phyloP scores from a whole-genome alignment of 2,329 filamentous ascomycete species.

The Diplodia sapinea region DNA sequence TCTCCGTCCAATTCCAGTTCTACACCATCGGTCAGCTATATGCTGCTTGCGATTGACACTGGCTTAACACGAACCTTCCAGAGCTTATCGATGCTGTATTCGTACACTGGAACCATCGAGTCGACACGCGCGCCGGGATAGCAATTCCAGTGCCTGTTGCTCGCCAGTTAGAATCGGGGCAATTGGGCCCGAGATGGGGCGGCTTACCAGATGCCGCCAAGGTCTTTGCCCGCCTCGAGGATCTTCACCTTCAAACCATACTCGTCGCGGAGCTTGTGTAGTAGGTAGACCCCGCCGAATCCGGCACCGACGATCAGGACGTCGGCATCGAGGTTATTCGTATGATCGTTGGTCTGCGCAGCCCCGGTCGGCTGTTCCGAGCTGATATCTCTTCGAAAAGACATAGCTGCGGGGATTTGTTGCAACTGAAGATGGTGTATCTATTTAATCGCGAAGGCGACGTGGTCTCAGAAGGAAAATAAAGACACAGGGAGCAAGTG shows the following conservation, averaged over 20 bases:
- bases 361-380: not conserved
- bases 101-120: slow-evolving; percentile 55
- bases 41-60: not conserved
- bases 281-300: slow-evolving; percentile 51
- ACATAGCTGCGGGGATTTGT: not conserved
- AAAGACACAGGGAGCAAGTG: too few species aligned
- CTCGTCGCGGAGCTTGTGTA: slow-evolving; percentile 50
- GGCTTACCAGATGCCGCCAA: slow-evolving; percentile 49
- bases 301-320: slow-evolving; percentile 50
- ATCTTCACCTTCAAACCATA: slow-evolving; percentile 50
- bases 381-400: slow-evolving; percentile 17
- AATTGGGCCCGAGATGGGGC: not conserved
- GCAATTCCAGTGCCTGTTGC: slow-evolving; percentile 49
- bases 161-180: not conserved
- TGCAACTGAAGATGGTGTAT: not conserved
- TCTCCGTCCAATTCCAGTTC: slow-evolving; percentile 63
- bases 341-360: not conserved
- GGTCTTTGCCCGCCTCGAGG: slow-evolving; percentile 48
- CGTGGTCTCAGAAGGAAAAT: too few species aligned
- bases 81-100: slow-evolving; percentile 55
- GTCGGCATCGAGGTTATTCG: slow-evolving; percentile 44
- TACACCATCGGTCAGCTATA: slow-evolving; percentile 35
- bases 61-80: slow-evolving; percentile 46
- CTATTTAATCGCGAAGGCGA: too few species aligned
- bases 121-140: slow-evolving; percentile 57